phyloP scores from a whole-genome alignment of 73 alveolate species.

The Uronychia binucleata region DNA sequence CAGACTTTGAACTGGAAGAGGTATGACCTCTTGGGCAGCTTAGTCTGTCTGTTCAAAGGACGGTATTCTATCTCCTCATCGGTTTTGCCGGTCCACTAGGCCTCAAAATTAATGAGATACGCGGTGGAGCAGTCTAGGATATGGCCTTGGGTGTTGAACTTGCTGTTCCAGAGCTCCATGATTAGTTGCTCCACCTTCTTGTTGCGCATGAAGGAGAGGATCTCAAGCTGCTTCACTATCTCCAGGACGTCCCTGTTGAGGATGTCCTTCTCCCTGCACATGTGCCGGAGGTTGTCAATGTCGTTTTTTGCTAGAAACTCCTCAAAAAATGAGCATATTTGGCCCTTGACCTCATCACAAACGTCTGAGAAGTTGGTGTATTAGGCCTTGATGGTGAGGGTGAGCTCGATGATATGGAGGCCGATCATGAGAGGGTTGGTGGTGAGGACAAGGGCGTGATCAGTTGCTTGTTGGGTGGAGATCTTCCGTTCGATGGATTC shows the following conservation, averaged over 20 bases:
- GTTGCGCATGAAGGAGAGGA: neutral
- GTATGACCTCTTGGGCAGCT: neutral
- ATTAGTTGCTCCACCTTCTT: constrained; percentile 26
- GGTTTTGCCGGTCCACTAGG: neutral
- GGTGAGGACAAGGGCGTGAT: neutral
- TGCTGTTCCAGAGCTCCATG: constrained; percentile 14
- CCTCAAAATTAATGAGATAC: neutral
- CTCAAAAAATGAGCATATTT: neutral
- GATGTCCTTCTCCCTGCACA: constrained; percentile 8
- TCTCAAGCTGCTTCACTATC: neutral
- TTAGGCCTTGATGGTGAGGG: neutral
- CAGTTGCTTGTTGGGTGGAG: neutral
- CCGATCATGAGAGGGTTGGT: neutral
- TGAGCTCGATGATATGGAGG: neutral
- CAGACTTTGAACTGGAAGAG: constrained; percentile 20
- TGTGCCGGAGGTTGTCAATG: neutral
- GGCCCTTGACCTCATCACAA: neutral
- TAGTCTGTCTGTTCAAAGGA: no score
- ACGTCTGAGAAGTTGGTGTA: neutral
- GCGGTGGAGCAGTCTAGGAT: constrained; percentile 2
- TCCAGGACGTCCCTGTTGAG: constrained; percentile 20
- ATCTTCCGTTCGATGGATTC: neutral
- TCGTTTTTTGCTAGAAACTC: neutral
- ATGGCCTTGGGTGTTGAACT: constrained; percentile 8
- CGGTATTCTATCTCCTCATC: neutral